Evolutionary conservation across 2,329 filamentous ascomycete genomes (phyloP), one percentile per base, ranked within the genome.

Genomic region (Alternaria sp.): DNA sequence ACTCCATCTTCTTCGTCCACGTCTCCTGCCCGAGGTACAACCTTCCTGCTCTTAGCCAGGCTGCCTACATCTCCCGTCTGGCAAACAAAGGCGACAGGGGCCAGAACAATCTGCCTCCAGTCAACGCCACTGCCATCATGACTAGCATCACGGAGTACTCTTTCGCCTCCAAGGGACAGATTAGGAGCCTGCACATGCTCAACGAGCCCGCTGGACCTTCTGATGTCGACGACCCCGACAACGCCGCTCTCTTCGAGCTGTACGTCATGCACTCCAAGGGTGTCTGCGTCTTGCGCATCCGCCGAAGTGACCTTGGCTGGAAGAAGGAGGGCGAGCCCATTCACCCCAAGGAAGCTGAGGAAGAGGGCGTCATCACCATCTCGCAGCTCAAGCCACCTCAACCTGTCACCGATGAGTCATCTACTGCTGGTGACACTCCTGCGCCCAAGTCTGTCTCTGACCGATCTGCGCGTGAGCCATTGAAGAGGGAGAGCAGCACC

Each of bases 201-300:
- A 89, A 90, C 73, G 90, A 86, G 70, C 89, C 91, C 32, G 87
- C 90, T 59, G 87, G 88, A 65, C 57, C 77, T 71, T 82, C 85
- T 7, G 85, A 88, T 63, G 87, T 88, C 43, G 84, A 84, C 23
- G 79, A 81, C 19, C 81, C 83, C 2, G 89, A 91, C 21, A 91
- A 96, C 67, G 88, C 88, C 15, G 89, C 90, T 0, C 83, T 97
- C 13, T 98, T 99, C 74, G 96, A 99, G 83, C 86, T 99, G 10
- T 99, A 99, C 78, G 91, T 93, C 30, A 97, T 97, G 91, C 95
- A 99, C 80, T 97, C 96, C 11, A 96, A 93, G 82, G 96, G 96
- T 65, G 93, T 98, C n/a, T 94, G 94, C 17, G 95, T 92, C 73
- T 79, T 98, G 57, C 90, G 89, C 67, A 89, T 99, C 78, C 95